Evolutionary conservation across 805 yeast genomes (phyloP), one percentile per base, ranked within the genome.

Genomic region (Sugiyamaella qingdaonensis): DNA sequence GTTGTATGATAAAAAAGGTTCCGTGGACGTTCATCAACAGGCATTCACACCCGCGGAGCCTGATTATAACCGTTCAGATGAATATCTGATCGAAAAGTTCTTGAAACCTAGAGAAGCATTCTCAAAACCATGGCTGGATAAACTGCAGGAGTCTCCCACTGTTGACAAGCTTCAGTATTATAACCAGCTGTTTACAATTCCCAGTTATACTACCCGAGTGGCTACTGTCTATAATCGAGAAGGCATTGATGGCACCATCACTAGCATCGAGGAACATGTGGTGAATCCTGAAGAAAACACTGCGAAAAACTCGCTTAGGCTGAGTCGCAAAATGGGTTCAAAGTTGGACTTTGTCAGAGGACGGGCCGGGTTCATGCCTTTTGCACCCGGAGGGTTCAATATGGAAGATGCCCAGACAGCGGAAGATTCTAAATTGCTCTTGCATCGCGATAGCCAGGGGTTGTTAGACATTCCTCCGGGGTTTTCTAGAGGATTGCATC

Each of bases 341-440:
- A 80, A 80, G 58, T 73, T 73, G n/a, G 85, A 81, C 39, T 73
- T 83, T 1, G 70, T 88, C 2, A 73, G 76, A 46, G 98, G 98
- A 0, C 75, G 81, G 2, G 76, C 95, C 0, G 78, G 82, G 16
- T 86, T 79, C 61, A 70, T 92, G 62, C 99, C 99, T 0, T 94
- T 94, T 65, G 84, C 85, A 54, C 99, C 99, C 0, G 98, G 99
- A 59, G 97, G 98, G 1, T 59, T 80, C n/a, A 39, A 39, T 16
- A 5, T 39, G 19, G 70, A 70, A 2, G 14, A 37, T 11, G 32
- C 55, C 2, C 37, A 36, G 14, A 62, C 70, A 59, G 41, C 60
- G 3, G 64, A 58, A 10, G 61, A 62, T 14, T 58, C 66, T 18
- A 19, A 60, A 54, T 4, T 55, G 51, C 2, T 66, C 76, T 39